Percentiles rank a stretch among this genome's conserved stretches.
Conservation (phyloP, 495 filamentous ascomycete genomes). For the Glarea lozoyensis region DNA sequence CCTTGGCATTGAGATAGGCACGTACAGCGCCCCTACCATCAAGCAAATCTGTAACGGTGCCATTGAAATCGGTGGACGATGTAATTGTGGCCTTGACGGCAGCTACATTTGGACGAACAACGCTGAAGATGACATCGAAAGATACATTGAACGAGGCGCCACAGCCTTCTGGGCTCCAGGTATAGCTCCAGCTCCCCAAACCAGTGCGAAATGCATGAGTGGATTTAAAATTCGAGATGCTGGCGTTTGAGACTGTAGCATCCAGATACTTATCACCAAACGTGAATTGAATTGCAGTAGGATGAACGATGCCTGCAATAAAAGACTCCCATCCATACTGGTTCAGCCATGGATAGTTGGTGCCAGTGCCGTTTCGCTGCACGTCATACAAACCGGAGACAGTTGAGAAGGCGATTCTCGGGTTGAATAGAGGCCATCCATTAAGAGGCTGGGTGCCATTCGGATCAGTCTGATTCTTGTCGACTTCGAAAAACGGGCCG, state of each 20-base stretch:
- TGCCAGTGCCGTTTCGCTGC: constrained; percentile 51
- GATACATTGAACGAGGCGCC: constrained; percentile 41
- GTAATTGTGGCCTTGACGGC: constrained; percentile 39
- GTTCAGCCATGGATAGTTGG: constrained; percentile 64
- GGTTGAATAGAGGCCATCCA: constrained; percentile 66
- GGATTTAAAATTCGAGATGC: constrained; percentile 53
- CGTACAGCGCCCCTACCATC: constrained; percentile 45
- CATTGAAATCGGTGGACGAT: constrained; percentile 27
- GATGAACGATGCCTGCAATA: constrained; percentile 59
- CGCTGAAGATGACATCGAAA: constrained; percentile 43
- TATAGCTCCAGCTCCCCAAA: constrained; percentile 53
- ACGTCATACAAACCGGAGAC: constrained; percentile 65
- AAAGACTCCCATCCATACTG: constrained; percentile 66
- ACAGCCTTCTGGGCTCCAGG: constrained; percentile 49
- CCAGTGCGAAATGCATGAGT: constrained; percentile 56
- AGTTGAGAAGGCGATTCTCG: constrained; percentile 62
- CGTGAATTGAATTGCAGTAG: constrained; percentile 45
- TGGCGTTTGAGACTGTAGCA: constrained; percentile 49
- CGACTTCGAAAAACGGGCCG: constrained; percentile 64
- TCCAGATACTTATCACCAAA: constrained; percentile 47
- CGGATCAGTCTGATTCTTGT: constrained; percentile 27
- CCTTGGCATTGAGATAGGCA: constrained; percentile 33
- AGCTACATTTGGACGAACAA: constrained; percentile 30
- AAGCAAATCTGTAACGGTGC: constrained; percentile 43
- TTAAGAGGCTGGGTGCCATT: constrained; percentile 42